Base-by-base conservation (phyloP, 169 alveolate genomes). In the Plasmodium adleri region DNA sequence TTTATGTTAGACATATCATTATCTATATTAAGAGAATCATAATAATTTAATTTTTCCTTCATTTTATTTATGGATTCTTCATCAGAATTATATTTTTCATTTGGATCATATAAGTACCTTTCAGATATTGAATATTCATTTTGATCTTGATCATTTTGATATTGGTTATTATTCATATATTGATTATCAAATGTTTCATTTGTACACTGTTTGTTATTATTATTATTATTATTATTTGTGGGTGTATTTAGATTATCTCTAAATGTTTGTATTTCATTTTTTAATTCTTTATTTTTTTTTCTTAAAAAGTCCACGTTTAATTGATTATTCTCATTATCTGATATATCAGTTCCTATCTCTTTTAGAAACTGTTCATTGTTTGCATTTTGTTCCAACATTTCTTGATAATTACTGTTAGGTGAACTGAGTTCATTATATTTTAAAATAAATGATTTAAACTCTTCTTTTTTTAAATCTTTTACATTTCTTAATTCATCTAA, bases 361-460 rank as follows among this genome's bases (percentile, higher is more conserved):
- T 68, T 12, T 7, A 68, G 13, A 39, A 80, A 80, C 20, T 80
- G 28, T 20, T 56, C 73, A 52, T 80, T 80, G 32, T 80, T 63
- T 28, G 71, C 66, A 66, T 80, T 70, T 9, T 80, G 74, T 22
- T 80, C 90, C 2, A 80, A 26, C 80, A 80, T 80, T 12, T 66
- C 83, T 80, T 80, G 47, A 26, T 80, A 80, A 28, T 80, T 80
- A 17, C 10, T 56, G 3, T 68, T 80, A 1, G 90, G 90, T 1
- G 90, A 62, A 13, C 68, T 54, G 3, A 80, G 52, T 54, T 66
- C 90, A 63, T 80, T 80, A 58, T 67, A 80, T 13, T 49, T 70
- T 1, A 80, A 15, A 8, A 80, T 68, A 47, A 80, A 80, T 7
- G 60, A 52, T 54, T 70, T n/a, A n/a, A 80, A 32, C 2, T 80